A percentile compares a stretch with the other conserved stretches of the same genome.
Evolutionary conservation across 495 filamentous ascomycete species (phyloP).

Genomic region (Aspergillus leporis): DNA sequence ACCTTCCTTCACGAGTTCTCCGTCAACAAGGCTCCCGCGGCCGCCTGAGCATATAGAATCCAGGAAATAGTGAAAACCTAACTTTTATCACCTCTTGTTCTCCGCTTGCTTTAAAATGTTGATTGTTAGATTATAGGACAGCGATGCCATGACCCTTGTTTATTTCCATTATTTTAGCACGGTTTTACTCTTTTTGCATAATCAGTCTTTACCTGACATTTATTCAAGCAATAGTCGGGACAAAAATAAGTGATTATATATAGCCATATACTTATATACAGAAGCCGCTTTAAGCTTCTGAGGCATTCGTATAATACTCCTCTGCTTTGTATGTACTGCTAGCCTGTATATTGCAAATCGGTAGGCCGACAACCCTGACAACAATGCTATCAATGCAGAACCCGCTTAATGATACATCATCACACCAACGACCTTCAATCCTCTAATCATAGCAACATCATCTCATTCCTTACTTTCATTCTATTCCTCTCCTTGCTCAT

Average conservation of each 20-base stretch:
- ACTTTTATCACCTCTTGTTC: background rate
- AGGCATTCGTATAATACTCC: background rate
- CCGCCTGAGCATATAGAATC: slow-evolving; percentile 17
- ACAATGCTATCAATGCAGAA: no score
- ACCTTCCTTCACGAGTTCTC: slow-evolving; percentile 75
- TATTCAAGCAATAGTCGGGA: background rate
- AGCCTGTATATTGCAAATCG: no score
- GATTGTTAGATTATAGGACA: slow-evolving; percentile 1
- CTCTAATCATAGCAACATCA: no score
- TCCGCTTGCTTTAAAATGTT: background rate
- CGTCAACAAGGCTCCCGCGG: slow-evolving; percentile 37
- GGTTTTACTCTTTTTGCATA: background rate
- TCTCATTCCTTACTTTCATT: no score
- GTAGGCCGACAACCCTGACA: no score
- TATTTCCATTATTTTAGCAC: background rate
- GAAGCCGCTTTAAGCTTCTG: background rate
- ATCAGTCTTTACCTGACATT: background rate
- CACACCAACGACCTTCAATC: no score
- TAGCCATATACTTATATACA: background rate
- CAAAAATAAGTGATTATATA: background rate
- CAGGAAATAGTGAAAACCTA: background rate
- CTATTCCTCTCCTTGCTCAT: no score
- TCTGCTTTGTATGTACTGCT: no score
- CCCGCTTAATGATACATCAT: no score
- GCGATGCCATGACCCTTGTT: background rate